Base-by-base conservation (phyloP, 768 basidiomycete species). In the Daedaleopsis sinensis region DNA sequence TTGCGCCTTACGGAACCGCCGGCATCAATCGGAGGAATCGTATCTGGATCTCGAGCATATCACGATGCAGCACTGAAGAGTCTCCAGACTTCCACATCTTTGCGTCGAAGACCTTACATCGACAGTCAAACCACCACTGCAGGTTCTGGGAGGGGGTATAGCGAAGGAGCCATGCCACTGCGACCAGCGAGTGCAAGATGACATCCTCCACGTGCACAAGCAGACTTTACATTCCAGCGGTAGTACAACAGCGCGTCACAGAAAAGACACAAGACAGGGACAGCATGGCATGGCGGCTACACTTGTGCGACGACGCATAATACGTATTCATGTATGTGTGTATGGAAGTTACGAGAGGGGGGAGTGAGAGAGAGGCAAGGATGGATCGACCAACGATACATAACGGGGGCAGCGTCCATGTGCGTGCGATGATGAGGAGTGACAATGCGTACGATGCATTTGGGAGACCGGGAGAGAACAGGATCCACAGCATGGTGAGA, bases 311-410 rank as follows among this genome's bases (percentile, higher is more conserved):
- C 18, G 44, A 21, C 44, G n/a, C 44, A 46, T 43, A 9, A 46
- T 43, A 9, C n/a, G 44, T 8, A 46, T 46, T 13, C 21, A 19
- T 46, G 44, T n/a, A n/a, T 46, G 21, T 46, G 9, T 46, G 44
- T 43, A 43, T 43, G 7, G 27, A 3, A 32, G 27, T 32, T 32
- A 43, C 42, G 44, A 21, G 44, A 46, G 44, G 9, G 44, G 44
- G 10, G 42, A n/a, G n/a, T n/a, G 42, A 47, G 18, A 11, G 23
- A 24, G 48, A 42, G 12, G 35, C 27, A 44, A 19, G 24, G 38
- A 35, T 43, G 39, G 47, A 52, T 55, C 52, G 46, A 55, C 53
- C 59, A 60, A 55, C 35, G 59, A 60, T 60, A 60, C 59, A 60
- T 44, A 32, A 50, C 46, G 53, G 52, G 55, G 55, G 46, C 47